Conservation (phyloP, 164 flowering plant genomes). For the Tetrastigma voinierianum region DNA sequence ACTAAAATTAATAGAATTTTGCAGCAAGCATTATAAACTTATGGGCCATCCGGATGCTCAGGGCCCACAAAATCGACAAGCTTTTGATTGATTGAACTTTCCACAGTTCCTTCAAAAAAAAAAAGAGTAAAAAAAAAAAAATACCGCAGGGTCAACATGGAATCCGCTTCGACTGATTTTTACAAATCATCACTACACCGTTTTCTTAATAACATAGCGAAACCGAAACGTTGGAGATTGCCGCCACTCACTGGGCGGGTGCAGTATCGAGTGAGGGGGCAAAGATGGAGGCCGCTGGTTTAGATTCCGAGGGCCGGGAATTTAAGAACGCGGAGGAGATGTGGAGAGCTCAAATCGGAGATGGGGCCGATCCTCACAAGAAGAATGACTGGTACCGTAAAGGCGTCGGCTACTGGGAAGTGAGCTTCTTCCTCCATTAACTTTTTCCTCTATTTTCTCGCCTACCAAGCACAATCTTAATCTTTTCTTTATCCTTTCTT, state of each 20-base stretch:
- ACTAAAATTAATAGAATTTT: too few relatives aligned
- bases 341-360: conserved; percentile 82
- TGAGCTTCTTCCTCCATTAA: conserved; percentile 16
- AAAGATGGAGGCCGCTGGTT: conserved; percentile 56
- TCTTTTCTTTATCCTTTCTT: neutral
- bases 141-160: too few relatives aligned
- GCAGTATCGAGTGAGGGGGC: neutral
- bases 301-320: conserved; percentile 64
- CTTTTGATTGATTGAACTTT: too few relatives aligned
- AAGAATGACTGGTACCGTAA: conserved; percentile 69
- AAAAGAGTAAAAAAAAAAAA: too few relatives aligned
- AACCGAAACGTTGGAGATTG: too few relatives aligned
- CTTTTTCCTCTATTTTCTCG: neutral
- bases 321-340: conserved; percentile 76
- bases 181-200: too few relatives aligned
- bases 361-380: conserved; percentile 41
- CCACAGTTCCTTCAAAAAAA: too few relatives aligned
- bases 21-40: too few relatives aligned
- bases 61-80: too few relatives aligned
- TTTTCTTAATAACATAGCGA: too few relatives aligned
- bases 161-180: too few relatives aligned
- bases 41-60: too few relatives aligned
- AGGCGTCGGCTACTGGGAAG: conserved; percentile 91
- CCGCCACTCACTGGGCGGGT: neutral
- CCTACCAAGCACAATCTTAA: neutral